A percentile compares a stretch with the other conserved stretches of the same genome.
Evolutionary conservation across 2,329 filamentous ascomycete species (phyloP).

Genomic region (Xylariaceae sp.): DNA sequence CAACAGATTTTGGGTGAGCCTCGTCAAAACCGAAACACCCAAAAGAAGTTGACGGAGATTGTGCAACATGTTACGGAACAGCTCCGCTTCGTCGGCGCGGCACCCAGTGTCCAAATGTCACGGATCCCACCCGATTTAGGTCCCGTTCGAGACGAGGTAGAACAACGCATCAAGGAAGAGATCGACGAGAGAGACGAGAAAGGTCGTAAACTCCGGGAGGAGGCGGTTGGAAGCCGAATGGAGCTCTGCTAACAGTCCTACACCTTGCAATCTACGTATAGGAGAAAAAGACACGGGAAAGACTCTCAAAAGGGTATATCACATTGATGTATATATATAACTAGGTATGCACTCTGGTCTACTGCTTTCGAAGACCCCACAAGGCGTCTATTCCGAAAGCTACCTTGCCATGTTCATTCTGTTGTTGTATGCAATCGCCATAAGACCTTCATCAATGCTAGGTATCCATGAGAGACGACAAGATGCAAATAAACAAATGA

Average conservation of each 20-base stretch:
- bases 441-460: too few species aligned
- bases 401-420: too few species aligned
- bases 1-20: conserved; percentile 65
- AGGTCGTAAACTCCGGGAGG: conserved; percentile 51
- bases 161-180: conserved; percentile 63
- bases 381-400: too few species aligned
- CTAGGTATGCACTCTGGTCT: too few species aligned
- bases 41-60: conserved; percentile 71
- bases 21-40: conserved; percentile 72
- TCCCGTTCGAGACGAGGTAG: conserved; percentile 64
- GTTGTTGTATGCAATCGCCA: too few species aligned
- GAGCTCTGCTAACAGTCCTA: conserved; percentile 42
- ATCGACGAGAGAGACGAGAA: conserved; percentile 55
- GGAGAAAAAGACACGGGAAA: too few species aligned
- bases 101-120: conserved; percentile 82
- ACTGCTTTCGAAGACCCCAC: too few species aligned
- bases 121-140: conserved; percentile 74
- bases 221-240: conserved; percentile 54
- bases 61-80: conserved; percentile 79
- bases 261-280: too few species aligned
- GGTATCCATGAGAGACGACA: too few species aligned
- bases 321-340: too few species aligned
- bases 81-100: conserved; percentile 75
- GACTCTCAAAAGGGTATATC: too few species aligned
- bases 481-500: too few species aligned